Evolutionary conservation across 805 yeast genomes (phyloP), one percentile per base, ranked within the genome.

Genomic region (Wickerhamomyces subpelliculosus): DNA sequence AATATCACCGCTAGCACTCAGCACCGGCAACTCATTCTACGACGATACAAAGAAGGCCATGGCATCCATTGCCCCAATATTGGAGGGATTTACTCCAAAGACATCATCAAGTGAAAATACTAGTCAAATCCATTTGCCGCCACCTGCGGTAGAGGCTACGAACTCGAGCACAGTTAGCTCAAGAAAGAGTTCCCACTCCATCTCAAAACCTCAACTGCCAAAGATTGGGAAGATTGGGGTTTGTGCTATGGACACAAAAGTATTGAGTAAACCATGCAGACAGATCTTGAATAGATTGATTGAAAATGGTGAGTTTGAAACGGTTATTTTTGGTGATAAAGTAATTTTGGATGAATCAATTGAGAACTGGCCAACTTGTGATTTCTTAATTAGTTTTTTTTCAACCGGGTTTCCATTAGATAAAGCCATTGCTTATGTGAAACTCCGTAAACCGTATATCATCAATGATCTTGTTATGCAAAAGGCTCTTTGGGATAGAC

Each of bases 281-380:
- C 85, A 84, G 44, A 93, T 93, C 46, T 68, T 93, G 51, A 88
- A 85, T 58, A 69, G 96, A 37, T 66, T 93, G 55, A 84, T 90
- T 41, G 95, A 84, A 48, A 80, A 84, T 49, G 97, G 96, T 22
- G 97, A 93, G 63, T 93, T 93, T 58, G 97, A 93, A 55, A 87
- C 97, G 0, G 84, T 93, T 16, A 88, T 93, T 38, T 93, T 93
- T 66, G 97, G 97, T 42, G 99, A 93, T 60, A 93, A 93, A 61
- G 97, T 88, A 19, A 90, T 93, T 36, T 64, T 93, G 39, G 98
- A 93, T 61, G 98, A 94, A 64, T 65, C 73, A 13, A 75, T 93
- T 42, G 97, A 93, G 64, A 87, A 88, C 58, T 93, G 99, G 99
- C 99, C 99, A 27, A 87, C 96, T 27, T 93, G 98, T 65, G 99